Conservation (phyloP, 1,139 yeast genomes). For the Keqinozyma sinolaborantium region DNA sequence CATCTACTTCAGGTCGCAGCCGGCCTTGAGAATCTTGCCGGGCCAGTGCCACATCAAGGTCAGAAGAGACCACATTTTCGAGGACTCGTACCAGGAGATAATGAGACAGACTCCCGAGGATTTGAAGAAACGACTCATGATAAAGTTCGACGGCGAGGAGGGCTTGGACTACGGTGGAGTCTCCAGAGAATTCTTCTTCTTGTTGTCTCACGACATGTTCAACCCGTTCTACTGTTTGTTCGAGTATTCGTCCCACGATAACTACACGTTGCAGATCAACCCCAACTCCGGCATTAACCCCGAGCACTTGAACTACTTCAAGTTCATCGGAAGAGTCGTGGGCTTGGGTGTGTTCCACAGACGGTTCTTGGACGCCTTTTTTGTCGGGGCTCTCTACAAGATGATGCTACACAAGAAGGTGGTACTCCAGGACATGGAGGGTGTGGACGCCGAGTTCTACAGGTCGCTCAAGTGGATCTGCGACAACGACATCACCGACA, state of each 20-base stretch:
- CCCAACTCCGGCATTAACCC: constrained; percentile 98
- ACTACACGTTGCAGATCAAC: constrained; percentile 94
- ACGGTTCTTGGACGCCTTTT: constrained; percentile 95
- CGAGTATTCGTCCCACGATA: constrained; percentile 97
- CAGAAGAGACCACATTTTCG: constrained; percentile 93
- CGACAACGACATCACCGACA: constrained; percentile 83
- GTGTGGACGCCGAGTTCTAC: constrained; percentile 96
- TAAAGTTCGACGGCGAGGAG: constrained; percentile 98
- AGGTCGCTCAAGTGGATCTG: constrained; percentile 93
- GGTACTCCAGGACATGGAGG: constrained; percentile 95
- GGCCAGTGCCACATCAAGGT: constrained; percentile 99
- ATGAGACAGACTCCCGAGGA: constrained; percentile 99
- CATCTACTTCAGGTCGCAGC: constrained; percentile 96
- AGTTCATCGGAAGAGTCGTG: constrained; percentile 96
- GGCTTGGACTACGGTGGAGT: constrained; percentile 99
- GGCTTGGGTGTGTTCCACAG: constrained; percentile 98
- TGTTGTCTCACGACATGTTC: constrained; percentile 96
- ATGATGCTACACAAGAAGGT: constrained; percentile 97
- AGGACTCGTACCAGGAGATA: constrained; percentile 95
- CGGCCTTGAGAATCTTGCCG: constrained; percentile 92
- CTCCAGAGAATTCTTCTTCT: constrained; percentile 93
- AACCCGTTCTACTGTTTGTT: constrained; percentile 96
- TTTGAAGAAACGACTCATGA: constrained; percentile 94
- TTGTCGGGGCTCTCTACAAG: constrained; percentile 95
- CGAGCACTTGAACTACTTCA: constrained; percentile 95